Evolutionary conservation across 2,329 filamentous ascomycete species (phyloP).

Genomic region (Colletotrichum sp.): DNA sequence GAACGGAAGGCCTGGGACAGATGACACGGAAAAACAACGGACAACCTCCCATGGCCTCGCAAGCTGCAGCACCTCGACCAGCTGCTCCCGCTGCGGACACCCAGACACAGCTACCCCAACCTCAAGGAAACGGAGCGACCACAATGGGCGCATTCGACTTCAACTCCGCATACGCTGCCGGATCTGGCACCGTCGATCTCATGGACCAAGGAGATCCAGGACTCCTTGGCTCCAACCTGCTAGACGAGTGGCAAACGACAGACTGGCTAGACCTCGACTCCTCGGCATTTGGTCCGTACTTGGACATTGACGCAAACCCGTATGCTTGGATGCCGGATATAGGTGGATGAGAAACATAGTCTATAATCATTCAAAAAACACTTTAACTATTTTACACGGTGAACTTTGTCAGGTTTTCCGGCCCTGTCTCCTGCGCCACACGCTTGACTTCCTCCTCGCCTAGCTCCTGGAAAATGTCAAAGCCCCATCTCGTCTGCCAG

Average conservation of each 20-base stretch:
- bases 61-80: neutral
- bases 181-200: neutral
- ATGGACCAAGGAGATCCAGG: neutral
- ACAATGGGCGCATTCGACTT: neutral
- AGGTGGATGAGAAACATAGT: neutral
- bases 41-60: neutral
- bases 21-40: neutral
- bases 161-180: neutral
- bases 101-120: neutral
- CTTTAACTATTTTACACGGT: conserved; percentile 21
- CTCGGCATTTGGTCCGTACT: conserved; percentile 25
- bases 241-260: conserved; percentile 32
- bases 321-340: conserved; percentile 19
- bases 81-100: neutral
- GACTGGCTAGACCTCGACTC: conserved; percentile 33
- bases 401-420: conserved; percentile 41
- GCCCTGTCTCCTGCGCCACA: conserved; percentile 35
- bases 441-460: conserved; percentile 39
- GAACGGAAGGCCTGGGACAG: conserved; percentile 22
- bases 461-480: conserved; percentile 49
- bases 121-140: neutral
- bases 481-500: conserved; percentile 45
- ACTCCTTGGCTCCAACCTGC: neutral
- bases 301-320: conserved; percentile 18
- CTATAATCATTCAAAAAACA: neutral